Conservation (phyloP, 495 filamentous ascomycete species). For the Astrothelium subdiscretum region DNA sequence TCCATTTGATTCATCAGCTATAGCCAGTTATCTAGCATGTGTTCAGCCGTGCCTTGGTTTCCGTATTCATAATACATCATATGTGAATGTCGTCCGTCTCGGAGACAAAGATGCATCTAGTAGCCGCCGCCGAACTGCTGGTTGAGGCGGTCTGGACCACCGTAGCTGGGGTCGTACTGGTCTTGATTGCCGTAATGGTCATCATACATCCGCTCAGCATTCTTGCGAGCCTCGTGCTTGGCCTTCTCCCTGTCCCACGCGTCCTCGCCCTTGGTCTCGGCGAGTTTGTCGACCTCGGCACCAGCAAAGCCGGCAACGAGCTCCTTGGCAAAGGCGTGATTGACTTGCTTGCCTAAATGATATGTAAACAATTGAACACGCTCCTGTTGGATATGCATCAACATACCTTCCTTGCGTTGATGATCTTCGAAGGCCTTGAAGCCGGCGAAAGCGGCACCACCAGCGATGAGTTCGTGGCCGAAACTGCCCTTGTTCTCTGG, state of each 20-base stretch:
- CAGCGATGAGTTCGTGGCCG: slow-evolving; percentile 63
- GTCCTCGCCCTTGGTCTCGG: slow-evolving; percentile 68
- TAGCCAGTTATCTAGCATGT: neutral
- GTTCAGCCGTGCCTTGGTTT: neutral
- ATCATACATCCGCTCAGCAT: slow-evolving; percentile 41
- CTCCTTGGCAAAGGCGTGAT: slow-evolving; percentile 70
- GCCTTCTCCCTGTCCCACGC: slow-evolving; percentile 54
- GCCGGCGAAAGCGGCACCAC: slow-evolving; percentile 65
- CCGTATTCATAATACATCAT: neutral
- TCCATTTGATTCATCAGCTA: neutral
- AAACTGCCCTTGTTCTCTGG: slow-evolving; percentile 46
- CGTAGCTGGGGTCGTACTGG: slow-evolving; percentile 13
- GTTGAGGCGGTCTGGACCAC: neutral
- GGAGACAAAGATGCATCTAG: neutral
- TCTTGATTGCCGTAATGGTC: slow-evolving; percentile 41
- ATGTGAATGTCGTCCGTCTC: neutral
- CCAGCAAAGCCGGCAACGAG: slow-evolving; percentile 57
- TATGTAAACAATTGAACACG: too few species aligned
- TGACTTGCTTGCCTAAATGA: slow-evolving; percentile 57
- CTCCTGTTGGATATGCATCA: neutral
- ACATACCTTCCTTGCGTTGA: slow-evolving; percentile 57
- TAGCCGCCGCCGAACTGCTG: slow-evolving; percentile 1
- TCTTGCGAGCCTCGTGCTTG: slow-evolving; percentile 53
- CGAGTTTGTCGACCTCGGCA: slow-evolving; percentile 65
- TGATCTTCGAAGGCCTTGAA: slow-evolving; percentile 73